Evolutionary conservation across 1,284 basidiomycete species (phyloP).

Genomic region (Ganoderma sinense): DNA sequence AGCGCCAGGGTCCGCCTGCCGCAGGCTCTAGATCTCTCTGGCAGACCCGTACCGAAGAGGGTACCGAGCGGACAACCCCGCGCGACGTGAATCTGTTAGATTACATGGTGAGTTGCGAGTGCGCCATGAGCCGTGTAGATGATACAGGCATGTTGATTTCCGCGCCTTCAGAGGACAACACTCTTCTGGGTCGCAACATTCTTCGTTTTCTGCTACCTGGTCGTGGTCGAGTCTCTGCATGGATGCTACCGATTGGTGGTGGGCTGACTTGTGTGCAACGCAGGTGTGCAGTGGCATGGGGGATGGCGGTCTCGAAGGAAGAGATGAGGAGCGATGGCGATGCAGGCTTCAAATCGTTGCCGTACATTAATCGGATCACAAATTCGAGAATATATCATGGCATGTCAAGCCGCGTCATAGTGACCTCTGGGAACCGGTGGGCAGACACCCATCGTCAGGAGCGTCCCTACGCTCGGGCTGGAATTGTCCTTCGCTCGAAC

Average conservation of each 20-base stretch:
- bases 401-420: background rate
- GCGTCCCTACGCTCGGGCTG: too few relatives aligned
- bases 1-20: too few relatives aligned
- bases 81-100: too few relatives aligned
- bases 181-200: background rate
- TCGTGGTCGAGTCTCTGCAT: background rate
- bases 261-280: background rate
- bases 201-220: background rate
- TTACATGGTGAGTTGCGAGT: too few relatives aligned
- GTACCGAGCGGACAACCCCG: too few relatives aligned
- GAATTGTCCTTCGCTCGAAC: background rate
- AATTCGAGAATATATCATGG: background rate
- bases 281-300: too few relatives aligned
- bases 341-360: background rate
- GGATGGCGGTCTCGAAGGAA: background rate
- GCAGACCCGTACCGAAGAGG: too few relatives aligned
- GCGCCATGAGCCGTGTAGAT: too few relatives aligned
- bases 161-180: background rate
- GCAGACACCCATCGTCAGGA: background rate
- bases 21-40: too few relatives aligned
- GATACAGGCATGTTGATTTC: background rate
- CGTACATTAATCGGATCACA: background rate
- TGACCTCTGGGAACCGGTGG: background rate
- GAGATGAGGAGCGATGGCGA: background rate
- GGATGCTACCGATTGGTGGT: background rate